Base-by-base conservation (phyloP, 805 yeast species). In the Myxozyma geophila region DNA sequence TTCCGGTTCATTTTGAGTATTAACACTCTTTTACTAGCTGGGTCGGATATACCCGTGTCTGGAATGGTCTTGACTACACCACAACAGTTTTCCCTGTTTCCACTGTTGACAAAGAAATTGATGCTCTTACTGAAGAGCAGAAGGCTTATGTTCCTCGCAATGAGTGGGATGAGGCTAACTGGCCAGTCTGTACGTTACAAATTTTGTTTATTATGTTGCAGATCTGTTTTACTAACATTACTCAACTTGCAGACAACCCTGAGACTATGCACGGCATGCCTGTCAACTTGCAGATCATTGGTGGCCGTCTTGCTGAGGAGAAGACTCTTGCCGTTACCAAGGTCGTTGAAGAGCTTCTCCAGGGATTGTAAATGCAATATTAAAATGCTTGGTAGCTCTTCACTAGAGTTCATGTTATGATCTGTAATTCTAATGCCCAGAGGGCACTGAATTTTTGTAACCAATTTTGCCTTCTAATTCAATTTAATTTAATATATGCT, bases 1-100 rank as follows among this genome's bases (percentile, higher is more conserved):
- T 36, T 13, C 37, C 23, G 10, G 23, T 37, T 15, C 0, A 1
- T 10, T 39, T 12, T 28, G 17, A 33, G 15, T 33, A 58, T 47
- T 52, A 39, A 41, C 37, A 35, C 7, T 39, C 2, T 7, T 10
- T 23, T 19, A 6, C 5, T 41, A 61, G 64, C 54, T 66, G 69
- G 69, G 69, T 68, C n/a, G 71, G 71, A 21, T 68, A 68, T 43
- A 68, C 71, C 15, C 70, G 70, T 43, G 70, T 68, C 39, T 68
- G 71, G 71, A 70, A 70, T 57, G 71, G 72, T 7, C 68, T 70
- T n/a, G 72, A 70, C 46, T 70, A 69, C 41, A 65, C 71, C 12
- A 66, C 72, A 10, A 64, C 61, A 15, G 71, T 69, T 19, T 68
- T 70, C 52, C 72, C 72, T 9, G 72, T 69, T 9, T 54, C 64